Evolutionary conservation across 371 early-diverging fungal genomes (phyloP).

Genomic region (Mortierella sp.): DNA sequence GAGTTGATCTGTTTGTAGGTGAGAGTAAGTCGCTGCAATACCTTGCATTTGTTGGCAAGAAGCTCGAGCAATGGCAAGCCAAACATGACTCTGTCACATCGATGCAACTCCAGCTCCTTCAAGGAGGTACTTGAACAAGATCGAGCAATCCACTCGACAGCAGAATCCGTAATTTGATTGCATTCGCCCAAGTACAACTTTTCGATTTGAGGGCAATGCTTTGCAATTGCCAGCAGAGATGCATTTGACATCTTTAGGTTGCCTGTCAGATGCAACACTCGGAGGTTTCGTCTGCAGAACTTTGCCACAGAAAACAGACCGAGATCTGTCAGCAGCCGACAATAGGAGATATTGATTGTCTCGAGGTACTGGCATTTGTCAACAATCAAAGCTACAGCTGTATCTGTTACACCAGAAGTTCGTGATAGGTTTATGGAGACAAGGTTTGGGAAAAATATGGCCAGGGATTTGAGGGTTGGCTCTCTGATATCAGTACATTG

Average conservation of each 20-base stretch:
- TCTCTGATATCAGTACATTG: conserved; percentile 51
- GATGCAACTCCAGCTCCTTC: conserved; percentile 47
- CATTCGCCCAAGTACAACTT: conserved; percentile 40
- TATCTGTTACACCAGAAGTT: conserved; percentile 49
- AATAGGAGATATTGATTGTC: conserved; percentile 41
- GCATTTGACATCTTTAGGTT: conserved; percentile 45
- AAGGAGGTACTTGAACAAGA: conserved; percentile 36
- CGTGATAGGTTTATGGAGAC: conserved; percentile 35
- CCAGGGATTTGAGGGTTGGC: conserved; percentile 30
- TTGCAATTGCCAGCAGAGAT: conserved; percentile 39
- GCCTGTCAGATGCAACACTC: conserved; percentile 36
- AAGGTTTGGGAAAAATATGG: conserved; percentile 38
- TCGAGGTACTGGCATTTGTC: conserved; percentile 47
- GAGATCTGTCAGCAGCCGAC: conserved; percentile 43
- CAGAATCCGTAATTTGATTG: conserved; percentile 40
- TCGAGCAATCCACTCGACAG: conserved; percentile 47
- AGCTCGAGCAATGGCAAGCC: conserved; percentile 37
- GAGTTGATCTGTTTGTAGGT: conserved; percentile 55
- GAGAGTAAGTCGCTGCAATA: conserved; percentile 45
- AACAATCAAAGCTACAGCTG: conserved; percentile 40
- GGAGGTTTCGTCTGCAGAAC: conserved; percentile 49
- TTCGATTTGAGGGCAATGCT: conserved; percentile 41
- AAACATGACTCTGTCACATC: conserved; percentile 46
- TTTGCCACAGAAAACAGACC: conserved; percentile 50
- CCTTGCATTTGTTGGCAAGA: conserved; percentile 23